A percentile compares a stretch with the other conserved stretches of the same genome.
Evolutionary conservation across 1,284 basidiomycete genomes (phyloP).

Genomic region (Apiotrichum laibachii): DNA sequence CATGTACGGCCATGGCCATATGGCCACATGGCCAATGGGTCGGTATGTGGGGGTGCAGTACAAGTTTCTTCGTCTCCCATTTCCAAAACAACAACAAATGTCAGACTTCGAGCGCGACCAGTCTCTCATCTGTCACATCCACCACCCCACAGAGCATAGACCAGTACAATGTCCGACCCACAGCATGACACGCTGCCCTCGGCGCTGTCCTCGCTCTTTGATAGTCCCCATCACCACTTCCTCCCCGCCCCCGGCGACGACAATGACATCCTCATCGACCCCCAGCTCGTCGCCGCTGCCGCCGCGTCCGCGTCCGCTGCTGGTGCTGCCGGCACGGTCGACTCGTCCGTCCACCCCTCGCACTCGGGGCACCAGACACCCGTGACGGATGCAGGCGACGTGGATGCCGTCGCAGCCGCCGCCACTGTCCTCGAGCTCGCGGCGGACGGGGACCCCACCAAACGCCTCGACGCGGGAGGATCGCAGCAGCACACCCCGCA

Average conservation of each 20-base stretch:
- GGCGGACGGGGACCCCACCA: not conserved
- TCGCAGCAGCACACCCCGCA: too few species aligned
- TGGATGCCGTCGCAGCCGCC: not conserved
- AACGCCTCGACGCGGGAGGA: too few species aligned
- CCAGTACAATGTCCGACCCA: conserved; percentile 13
- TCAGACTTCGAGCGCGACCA: too few species aligned
- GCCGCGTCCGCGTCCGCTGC: not conserved
- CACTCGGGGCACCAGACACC: too few species aligned
- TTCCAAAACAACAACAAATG: too few species aligned
- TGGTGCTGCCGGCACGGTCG: not conserved
- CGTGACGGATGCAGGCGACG: not conserved
- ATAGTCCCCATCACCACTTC: conserved; percentile 16
- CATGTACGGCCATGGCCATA: too few species aligned
- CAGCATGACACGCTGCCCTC: conserved; percentile 15
- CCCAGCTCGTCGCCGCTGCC: not conserved
- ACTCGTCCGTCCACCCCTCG: not conserved
- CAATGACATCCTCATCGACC: conserved; percentile 15
- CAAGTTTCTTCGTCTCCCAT: too few species aligned
- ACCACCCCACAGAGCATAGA: not conserved
- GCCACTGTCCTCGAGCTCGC: conserved; percentile 1
- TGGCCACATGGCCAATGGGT: too few species aligned
- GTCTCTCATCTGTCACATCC: too few species aligned
- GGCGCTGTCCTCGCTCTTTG: conserved; percentile 18
- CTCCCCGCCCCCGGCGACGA: conserved; percentile 10
- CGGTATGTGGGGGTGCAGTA: too few species aligned